Evolutionary conservation across 2,329 filamentous ascomycete genomes (phyloP).

Genomic region (Hypoxylon sp.): DNA sequence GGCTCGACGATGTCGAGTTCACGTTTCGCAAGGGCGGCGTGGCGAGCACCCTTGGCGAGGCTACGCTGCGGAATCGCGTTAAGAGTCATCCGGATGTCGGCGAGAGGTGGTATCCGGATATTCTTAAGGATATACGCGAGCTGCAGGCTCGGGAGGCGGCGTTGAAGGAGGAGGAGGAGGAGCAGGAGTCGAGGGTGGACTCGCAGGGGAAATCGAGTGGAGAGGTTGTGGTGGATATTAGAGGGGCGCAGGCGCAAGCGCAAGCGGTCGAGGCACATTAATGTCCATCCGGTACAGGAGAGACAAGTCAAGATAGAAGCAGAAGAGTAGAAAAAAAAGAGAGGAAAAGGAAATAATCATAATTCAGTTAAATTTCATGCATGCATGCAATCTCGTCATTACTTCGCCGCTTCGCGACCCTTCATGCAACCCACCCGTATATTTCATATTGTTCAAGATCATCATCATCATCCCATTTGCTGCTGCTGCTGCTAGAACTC

Average conservation of each 20-base stretch:
- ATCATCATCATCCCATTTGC: too few relatives aligned
- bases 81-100: conserved; percentile 90
- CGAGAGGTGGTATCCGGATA: conserved; percentile 79
- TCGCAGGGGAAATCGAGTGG: conserved; percentile 18
- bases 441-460: too few relatives aligned
- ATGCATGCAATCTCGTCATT: conserved; percentile 30
- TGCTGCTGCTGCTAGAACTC: conserved; percentile 35
- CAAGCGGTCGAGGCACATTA: conserved; percentile 53
- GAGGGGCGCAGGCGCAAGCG: too few relatives aligned
- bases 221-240: conserved; percentile 37
- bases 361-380: conserved; percentile 24
- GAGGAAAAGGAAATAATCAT: too few relatives aligned
- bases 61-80: conserved; percentile 82
- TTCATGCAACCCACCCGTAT: conserved; percentile 19
- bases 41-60: conserved; percentile 78
- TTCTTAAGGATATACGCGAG: conserved; percentile 64
- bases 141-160: conserved; percentile 60
- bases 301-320: not conserved
- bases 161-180: conserved; percentile 39
- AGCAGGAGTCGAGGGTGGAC: conserved; percentile 23
- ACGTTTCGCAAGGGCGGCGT: conserved; percentile 77
- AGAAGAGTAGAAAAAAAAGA: conserved; percentile 6
- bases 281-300: conserved; percentile 11
- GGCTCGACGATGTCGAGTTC: conserved; percentile 82
- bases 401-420: conserved; percentile 23